Evolutionary conservation across 495 filamentous ascomycete species (phyloP).

Genomic region (Aeminium ludgeri): DNA sequence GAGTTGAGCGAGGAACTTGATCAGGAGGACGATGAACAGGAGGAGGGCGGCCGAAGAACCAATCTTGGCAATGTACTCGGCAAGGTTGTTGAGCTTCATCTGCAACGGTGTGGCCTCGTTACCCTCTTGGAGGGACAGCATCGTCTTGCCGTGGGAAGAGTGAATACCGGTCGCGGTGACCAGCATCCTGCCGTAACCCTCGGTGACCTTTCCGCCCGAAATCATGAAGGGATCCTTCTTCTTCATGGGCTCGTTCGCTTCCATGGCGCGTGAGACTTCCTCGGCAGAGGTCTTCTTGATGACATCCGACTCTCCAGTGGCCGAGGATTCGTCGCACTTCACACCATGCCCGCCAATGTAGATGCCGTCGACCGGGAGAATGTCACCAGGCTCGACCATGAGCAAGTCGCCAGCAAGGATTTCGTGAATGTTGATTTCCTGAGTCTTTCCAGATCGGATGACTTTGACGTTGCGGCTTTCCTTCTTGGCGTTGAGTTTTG

Average conservation of each 20-base stretch:
- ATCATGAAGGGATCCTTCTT: constrained; percentile 92
- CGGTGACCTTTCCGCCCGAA: constrained; percentile 80
- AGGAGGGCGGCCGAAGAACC: constrained; percentile 70
- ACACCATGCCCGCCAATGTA: constrained; percentile 32
- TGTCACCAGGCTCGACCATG: constrained; percentile 71
- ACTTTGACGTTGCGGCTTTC: constrained; percentile 49
- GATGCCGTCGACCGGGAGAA: constrained; percentile 36
- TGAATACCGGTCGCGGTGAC: constrained; percentile 80
- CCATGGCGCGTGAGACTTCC: constrained; percentile 66
- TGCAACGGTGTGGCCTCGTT: constrained; percentile 89
- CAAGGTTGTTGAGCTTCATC: constrained; percentile 76
- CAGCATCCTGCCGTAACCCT: constrained; percentile 74
- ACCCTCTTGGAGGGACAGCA: constrained; percentile 85
- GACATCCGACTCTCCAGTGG: constrained; percentile 52
- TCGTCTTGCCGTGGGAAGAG: constrained; percentile 76
- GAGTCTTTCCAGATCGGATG: constrained; percentile 55
- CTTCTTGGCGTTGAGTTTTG: constrained; percentile 32
- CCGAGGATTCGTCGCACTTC: constrained; percentile 52
- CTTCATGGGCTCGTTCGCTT: constrained; percentile 52
- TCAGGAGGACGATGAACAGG: constrained; percentile 81
- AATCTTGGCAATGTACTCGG: constrained; percentile 86
- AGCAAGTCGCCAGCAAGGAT: constrained; percentile 73
- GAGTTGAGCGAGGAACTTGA: constrained; percentile 64
- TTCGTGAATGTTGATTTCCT: constrained; percentile 65
- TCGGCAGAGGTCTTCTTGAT: constrained; percentile 49